These are phyloP conservation scores for Clavispora phyllophila DNA, from an alignment of 805 yeast genomes.

Conservation along the genomic window DNA sequence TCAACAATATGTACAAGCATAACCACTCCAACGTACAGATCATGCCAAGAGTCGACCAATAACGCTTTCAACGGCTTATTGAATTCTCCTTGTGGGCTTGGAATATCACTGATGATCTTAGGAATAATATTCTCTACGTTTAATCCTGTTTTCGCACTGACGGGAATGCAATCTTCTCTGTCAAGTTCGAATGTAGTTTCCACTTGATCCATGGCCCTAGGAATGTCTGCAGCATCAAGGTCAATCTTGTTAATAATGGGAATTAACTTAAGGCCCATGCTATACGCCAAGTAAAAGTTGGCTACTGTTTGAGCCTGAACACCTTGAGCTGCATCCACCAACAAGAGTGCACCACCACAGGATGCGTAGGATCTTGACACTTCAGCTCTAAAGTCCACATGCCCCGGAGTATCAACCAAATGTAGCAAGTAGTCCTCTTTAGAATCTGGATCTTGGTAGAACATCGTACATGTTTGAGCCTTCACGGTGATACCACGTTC, in stretches of 20 bases:
- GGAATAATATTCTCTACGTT: constrained; percentile 80
- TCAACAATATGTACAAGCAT: constrained; percentile 80
- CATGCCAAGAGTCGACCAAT: constrained; percentile 97
- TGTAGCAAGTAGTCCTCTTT: constrained; percentile 78
- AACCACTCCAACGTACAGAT: constrained; percentile 86
- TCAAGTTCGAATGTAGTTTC: constrained; percentile 78
- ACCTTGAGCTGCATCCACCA: constrained; percentile 95
- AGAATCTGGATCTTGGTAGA: constrained; percentile 54
- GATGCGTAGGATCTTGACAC: constrained; percentile 93
- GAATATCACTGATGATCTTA: constrained; percentile 73
- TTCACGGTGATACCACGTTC: constrained; percentile 96
- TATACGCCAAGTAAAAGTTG: constrained; percentile 84
- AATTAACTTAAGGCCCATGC: constrained; percentile 71
- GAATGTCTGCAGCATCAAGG: constrained; percentile 80
- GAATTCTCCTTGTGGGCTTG: constrained; percentile 61
- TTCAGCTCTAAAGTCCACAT: constrained; percentile 92
- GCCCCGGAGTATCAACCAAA: constrained; percentile 96
- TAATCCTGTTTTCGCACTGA: constrained; percentile 87
- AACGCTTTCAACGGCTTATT: constrained; percentile 61
- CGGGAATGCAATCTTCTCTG: constrained; percentile 67
- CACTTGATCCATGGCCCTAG: constrained; percentile 78
- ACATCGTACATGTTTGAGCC: constrained; percentile 95
- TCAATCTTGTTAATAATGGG: constrained; percentile 94
- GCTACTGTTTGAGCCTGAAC: constrained; percentile 99
- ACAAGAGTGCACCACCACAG: constrained; percentile 86